These are phyloP conservation scores for Ceratobasidium sp. DNA, from an alignment of 1,284 basidiomycete genomes.

Conservation along the genomic window DNA sequence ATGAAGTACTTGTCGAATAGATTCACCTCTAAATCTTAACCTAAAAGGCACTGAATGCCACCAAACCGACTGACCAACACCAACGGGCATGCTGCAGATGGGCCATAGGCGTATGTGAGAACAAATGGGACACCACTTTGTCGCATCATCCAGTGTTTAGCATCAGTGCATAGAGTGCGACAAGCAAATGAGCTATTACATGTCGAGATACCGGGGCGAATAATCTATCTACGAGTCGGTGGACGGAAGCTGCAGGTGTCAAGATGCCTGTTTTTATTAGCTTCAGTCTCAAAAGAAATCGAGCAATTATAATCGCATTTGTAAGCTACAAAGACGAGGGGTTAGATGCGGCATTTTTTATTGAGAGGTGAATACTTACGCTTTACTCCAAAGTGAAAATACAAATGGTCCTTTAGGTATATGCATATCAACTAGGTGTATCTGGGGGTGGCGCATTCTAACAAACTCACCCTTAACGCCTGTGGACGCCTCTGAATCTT, in stretches of 20 bases:
- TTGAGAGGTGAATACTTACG: slow-evolving; percentile 18
- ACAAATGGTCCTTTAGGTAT: slow-evolving; percentile 28
- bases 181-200: not conserved
- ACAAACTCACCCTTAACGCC: slow-evolving; percentile 22
- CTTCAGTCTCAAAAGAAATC: slow-evolving; percentile 42
- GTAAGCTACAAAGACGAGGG: slow-evolving; percentile 13
- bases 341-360: no score
- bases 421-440: not conserved
- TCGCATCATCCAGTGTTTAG: not conserved
- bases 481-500: slow-evolving; percentile 41
- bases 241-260: slow-evolving; percentile 24
- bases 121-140: not conserved
- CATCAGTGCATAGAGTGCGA: not conserved
- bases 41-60: not conserved
- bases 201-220: not conserved
- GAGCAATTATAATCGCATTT: slow-evolving; percentile 28
- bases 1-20: no score
- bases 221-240: not conserved
- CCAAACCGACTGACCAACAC: not conserved
- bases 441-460: not conserved
- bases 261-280: slow-evolving; percentile 40
- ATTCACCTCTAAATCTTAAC: no score
- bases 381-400: slow-evolving; percentile 41
- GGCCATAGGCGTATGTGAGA: not conserved
- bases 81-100: not conserved